These are phyloP conservation scores for Litsea cubeba DNA, from an alignment of 164 flowering plant species.

Conservation along the genomic window DNA sequence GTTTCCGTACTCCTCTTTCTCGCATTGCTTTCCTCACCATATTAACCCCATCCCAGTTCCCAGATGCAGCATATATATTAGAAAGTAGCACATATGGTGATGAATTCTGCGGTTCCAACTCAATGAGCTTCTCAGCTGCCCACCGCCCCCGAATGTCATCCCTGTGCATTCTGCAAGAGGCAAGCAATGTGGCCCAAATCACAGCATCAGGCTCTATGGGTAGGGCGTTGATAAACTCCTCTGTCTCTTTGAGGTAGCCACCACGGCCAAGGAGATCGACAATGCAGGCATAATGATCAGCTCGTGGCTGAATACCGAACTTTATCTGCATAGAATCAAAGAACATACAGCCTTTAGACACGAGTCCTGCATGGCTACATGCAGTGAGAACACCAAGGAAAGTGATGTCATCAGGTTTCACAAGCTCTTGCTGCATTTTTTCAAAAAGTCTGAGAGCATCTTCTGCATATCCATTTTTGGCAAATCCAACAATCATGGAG, in stretches of 20 bases:
- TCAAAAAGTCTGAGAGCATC: conserved; percentile 52
- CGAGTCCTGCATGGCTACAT: conserved; percentile 76
- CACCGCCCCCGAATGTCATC: conserved; percentile 52
- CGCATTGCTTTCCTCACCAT: conserved; percentile 62
- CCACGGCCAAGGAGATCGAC: conserved; percentile 84
- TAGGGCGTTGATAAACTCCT: conserved; percentile 45
- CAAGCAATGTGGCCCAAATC: conserved; percentile 76
- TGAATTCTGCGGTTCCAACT: conserved; percentile 67
- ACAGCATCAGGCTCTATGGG: conserved; percentile 52
- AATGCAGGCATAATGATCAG: conserved; percentile 81
- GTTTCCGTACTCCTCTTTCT: conserved; percentile 58
- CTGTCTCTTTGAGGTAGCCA: conserved; percentile 78
- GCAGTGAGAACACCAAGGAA: conserved; percentile 85
- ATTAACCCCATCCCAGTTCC: conserved; percentile 66
- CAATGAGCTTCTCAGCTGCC: conserved; percentile 72
- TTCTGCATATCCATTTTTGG: conserved; percentile 80
- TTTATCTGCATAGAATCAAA: conserved; percentile 48
- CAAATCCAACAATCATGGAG: conserved; percentile 81
- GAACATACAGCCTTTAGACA: conserved; percentile 57
- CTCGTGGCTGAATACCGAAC: conserved; percentile 52
- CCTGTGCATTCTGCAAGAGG: conserved; percentile 73
- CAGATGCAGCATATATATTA: conserved; percentile 65
- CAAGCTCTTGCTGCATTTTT: conserved; percentile 41
- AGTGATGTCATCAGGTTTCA: conserved; percentile 75
- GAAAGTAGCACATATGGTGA: conserved; percentile 78